phyloP scores from a whole-genome alignment of 352 stramenopile genomes.

The Peronospora farinosa region DNA sequence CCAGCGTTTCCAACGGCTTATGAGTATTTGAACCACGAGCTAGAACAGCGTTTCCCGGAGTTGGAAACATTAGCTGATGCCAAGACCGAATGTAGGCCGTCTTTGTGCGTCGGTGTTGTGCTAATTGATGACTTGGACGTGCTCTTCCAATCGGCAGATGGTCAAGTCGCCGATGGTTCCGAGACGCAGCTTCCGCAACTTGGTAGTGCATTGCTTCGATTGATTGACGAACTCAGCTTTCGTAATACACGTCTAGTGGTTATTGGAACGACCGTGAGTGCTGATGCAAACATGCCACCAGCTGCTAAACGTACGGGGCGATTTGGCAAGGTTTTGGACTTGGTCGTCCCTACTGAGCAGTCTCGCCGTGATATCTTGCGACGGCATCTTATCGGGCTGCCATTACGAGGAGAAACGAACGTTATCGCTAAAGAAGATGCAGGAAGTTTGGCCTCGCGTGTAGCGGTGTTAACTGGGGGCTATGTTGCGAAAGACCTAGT shows the following conservation, averaged over 20 bases:
- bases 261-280: constrained; percentile 39
- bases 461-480: constrained; percentile 55
- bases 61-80: constrained; percentile 9
- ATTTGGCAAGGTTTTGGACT: constrained; percentile 54
- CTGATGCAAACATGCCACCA: constrained; percentile 33
- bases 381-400: constrained; percentile 32
- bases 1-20: constrained; percentile 40
- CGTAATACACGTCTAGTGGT: constrained; percentile 34
- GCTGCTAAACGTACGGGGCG: constrained; percentile 41
- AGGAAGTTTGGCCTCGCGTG: constrained; percentile 26
- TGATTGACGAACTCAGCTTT: constrained; percentile 46
- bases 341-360: constrained; percentile 59
- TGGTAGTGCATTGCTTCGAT: constrained; percentile 52
- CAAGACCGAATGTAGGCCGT: background rate
- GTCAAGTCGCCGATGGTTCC: constrained; percentile 27
- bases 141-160: constrained; percentile 48
- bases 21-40: constrained; percentile 46
- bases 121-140: constrained; percentile 68
- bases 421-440: background rate
- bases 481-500: constrained; percentile 77
- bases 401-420: constrained; percentile 14
- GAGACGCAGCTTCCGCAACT: constrained; percentile 37
- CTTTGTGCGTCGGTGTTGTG: constrained; percentile 33
- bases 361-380: constrained; percentile 46
- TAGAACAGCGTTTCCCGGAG: constrained; percentile 29